These are phyloP conservation scores for Psilocybe subaeruginosa DNA, from an alignment of 768 basidiomycete species.

Conservation along the genomic window DNA sequence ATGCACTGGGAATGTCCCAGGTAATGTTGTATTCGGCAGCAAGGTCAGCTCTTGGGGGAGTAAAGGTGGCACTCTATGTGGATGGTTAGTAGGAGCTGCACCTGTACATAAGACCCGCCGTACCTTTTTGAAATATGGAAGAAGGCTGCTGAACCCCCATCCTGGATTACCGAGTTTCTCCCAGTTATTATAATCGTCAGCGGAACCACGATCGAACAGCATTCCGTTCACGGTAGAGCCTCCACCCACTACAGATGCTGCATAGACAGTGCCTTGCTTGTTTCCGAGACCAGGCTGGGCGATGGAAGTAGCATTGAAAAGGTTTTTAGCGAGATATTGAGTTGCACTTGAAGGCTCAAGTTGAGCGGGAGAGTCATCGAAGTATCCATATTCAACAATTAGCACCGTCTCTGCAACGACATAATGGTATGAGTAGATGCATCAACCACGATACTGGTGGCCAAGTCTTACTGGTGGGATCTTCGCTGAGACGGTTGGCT, in stretches of 20 bases:
- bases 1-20: constrained; percentile 13
- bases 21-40: constrained; percentile 14
- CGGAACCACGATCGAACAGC: constrained; percentile 13
- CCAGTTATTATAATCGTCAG: constrained; percentile 18
- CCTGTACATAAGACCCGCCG: not conserved
- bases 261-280: constrained; percentile 3
- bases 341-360: constrained; percentile 6
- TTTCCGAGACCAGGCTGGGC: not conserved
- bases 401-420: not conserved
- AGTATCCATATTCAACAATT: constrained; percentile 12
- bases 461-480: constrained; percentile 8
- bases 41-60: constrained; percentile 12
- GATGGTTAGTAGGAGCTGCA: not conserved
- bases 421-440: not conserved
- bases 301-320: constrained; percentile 4
- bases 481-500: constrained; percentile 16
- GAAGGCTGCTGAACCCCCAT: constrained; percentile 13
- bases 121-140: constrained; percentile 14
- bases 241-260: constrained; percentile 16
- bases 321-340: not conserved
- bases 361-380: constrained; percentile 3
- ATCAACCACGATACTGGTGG: not conserved
- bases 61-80: constrained; percentile 4
- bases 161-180: constrained; percentile 13
- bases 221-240: constrained; percentile 17